Percentiles rank a stretch among this genome's conserved stretches.
phyloP scores from a whole-genome alignment of 495 filamentous ascomycete species.

The Xylaria sp. region DNA sequence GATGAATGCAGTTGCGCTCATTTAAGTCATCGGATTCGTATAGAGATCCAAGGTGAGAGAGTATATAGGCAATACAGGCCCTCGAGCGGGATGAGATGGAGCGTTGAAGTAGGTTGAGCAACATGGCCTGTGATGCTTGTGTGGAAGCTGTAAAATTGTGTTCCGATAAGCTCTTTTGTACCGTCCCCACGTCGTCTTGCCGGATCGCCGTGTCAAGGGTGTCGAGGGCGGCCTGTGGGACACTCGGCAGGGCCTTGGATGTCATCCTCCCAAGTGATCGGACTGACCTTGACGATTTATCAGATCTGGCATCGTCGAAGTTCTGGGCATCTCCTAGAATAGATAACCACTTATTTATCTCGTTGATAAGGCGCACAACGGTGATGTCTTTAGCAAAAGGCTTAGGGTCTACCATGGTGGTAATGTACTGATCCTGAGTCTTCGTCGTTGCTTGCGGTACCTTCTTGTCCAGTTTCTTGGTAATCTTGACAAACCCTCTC shows the following conservation, averaged over 20 bases:
- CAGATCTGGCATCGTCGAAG: slow-evolving; percentile 73
- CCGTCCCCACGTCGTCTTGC: slow-evolving; percentile 68
- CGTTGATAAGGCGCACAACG: slow-evolving; percentile 69
- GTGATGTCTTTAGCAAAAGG: slow-evolving; percentile 81
- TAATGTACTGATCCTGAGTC: slow-evolving; percentile 82
- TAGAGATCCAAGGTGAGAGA: slow-evolving; percentile 70
- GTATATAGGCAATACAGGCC: slow-evolving; percentile 69
- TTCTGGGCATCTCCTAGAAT: slow-evolving; percentile 74
- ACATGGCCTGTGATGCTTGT: slow-evolving; percentile 63
- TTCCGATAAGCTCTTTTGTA: slow-evolving; percentile 66
- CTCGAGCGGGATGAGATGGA: slow-evolving; percentile 76
- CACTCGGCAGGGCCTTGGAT: slow-evolving; percentile 71
- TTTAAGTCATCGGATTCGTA: slow-evolving; percentile 93
- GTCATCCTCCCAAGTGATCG: slow-evolving; percentile 74
- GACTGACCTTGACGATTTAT: slow-evolving; percentile 61
- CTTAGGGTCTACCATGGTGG: slow-evolving; percentile 83
- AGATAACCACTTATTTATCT: slow-evolving; percentile 91
- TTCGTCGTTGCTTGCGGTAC: slow-evolving; percentile 74
- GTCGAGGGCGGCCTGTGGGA: slow-evolving; percentile 70
- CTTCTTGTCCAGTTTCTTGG: slow-evolving; percentile 97
- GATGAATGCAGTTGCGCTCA: slow-evolving; percentile 89
- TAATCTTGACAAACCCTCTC: slow-evolving; percentile 94
- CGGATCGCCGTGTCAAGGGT: slow-evolving; percentile 79
- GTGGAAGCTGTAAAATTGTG: slow-evolving; percentile 61
- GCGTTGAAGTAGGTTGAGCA: slow-evolving; percentile 83